phyloP scores from a whole-genome alignment of 169 alveolate species.

The Plasmodium billcollinsi region DNA sequence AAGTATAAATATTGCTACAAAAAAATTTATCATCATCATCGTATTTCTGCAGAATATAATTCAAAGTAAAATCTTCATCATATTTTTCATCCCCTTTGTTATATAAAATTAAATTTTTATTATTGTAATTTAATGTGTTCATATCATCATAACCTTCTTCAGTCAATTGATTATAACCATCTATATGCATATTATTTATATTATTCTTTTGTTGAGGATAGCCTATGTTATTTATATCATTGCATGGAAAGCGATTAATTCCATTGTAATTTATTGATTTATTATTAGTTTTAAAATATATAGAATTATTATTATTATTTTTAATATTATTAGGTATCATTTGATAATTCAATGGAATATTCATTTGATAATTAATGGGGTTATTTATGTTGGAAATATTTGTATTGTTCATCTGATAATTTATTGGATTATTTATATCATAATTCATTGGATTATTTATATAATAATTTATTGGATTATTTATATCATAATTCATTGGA shows the following conservation, averaged over 20 bases:
- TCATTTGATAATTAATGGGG: background rate
- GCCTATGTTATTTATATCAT: too few relatives aligned
- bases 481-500: background rate
- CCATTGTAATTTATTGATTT: too few relatives aligned
- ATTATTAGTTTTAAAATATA: too few relatives aligned
- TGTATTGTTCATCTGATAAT: background rate
- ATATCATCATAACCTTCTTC: background rate
- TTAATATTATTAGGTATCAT: background rate
- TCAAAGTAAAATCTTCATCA: conserved; percentile 65
- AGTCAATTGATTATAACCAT: background rate
- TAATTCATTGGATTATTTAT: background rate
- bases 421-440: conserved; percentile 11
- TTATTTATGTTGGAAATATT: conserved; percentile 4
- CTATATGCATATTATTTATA: background rate
- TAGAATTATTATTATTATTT: too few relatives aligned
- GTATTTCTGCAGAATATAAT: conserved; percentile 55
- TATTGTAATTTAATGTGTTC: conserved; percentile 7
- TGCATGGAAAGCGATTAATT: too few relatives aligned
- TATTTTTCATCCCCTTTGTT: conserved; percentile 23
- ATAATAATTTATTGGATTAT: background rate
- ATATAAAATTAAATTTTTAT: conserved; percentile 51
- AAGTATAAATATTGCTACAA: conserved; percentile 22
- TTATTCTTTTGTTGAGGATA: background rate
- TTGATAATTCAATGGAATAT: background rate
- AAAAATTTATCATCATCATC: conserved; percentile 71